These are phyloP conservation scores for Colletotrichum coccodes DNA, from an alignment of 2,329 filamentous ascomycete species.

Conservation along the genomic window DNA sequence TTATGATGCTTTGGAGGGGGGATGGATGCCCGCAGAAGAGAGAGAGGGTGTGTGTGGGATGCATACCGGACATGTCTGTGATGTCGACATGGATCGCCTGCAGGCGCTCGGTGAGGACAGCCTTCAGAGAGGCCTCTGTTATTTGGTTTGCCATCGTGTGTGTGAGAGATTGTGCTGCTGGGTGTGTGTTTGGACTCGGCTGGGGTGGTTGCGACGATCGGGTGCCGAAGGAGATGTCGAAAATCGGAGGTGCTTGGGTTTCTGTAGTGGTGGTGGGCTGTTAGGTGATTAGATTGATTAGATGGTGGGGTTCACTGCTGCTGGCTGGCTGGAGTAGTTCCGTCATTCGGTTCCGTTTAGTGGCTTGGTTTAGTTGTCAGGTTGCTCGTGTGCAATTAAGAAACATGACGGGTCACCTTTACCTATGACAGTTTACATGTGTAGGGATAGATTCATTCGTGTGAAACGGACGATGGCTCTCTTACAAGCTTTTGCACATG, in stretches of 20 bases:
- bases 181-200: background rate
- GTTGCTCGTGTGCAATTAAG: background rate
- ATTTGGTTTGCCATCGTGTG: slow-evolving; percentile 68
- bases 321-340: background rate
- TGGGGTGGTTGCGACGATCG: background rate
- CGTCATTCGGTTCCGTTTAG: background rate
- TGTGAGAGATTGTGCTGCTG: background rate
- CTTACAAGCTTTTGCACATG: too few species aligned
- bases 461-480: too few species aligned
- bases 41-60: slow-evolving; percentile 4
- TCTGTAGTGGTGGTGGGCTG: background rate
- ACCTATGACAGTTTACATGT: too few species aligned
- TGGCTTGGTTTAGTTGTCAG: background rate
- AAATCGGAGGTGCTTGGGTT: slow-evolving; percentile 26
- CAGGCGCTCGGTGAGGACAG: slow-evolving; percentile 75
- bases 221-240: slow-evolving; percentile 21
- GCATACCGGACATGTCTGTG: slow-evolving; percentile 88
- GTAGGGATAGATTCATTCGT: too few species aligned
- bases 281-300: slow-evolving; percentile 34
- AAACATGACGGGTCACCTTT: too few species aligned
- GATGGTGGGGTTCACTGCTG: slow-evolving; percentile 28
- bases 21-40: background rate
- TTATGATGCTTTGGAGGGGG: background rate
- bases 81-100: slow-evolving; percentile 85
- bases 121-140: slow-evolving; percentile 77